Base-by-base conservation (phyloP, 208 protist genomes). In the Crithidia brevicula region DNA sequence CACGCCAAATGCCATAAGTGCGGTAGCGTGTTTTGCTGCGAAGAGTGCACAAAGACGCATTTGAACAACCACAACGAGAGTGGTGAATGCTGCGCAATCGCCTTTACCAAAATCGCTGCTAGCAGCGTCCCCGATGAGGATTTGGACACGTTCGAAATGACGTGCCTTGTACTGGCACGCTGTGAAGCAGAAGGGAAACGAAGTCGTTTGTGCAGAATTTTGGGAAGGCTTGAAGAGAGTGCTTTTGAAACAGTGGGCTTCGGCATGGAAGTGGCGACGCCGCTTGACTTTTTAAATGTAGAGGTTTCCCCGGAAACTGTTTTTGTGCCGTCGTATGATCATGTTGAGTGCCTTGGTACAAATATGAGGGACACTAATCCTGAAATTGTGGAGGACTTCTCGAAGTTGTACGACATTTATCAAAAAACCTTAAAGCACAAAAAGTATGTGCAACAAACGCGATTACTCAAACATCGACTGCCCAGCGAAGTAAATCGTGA, bases 281-380 rank as follows among this genome's bases (percentile, higher is more conserved):
- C 77, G 3, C 11, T 76, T 3, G 11, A 56, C 7, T 79, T 83
- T 67, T 16, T 83, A 1, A 68, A 67, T 2, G 43, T 9, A 1
- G 53, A 54, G 16, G 31, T 23, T 0, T 9, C 18, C 22, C 22
- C 53, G 1, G 23, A 27, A 34, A 57, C 38, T 11, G 54, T 70
- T 33, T 42, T 47, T 25, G 25, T 25, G 10, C 33, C 72, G 3
- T 49, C 65, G 8, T 76, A 73, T 30, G 70, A 78, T 25, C 68
- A 81, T 25, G 58, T 86, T 7, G 65, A 74, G 46, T 86, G 77
- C 36, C 47, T 78, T 15, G 73, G 30, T 4, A 79, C 77, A 27
- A 81, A 83, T 43, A 5, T 72, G 46, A 22, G 51, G 2, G 51
- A 62, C 5, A 71, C 47, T 1, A 62, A 74, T 49, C 51, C 64